Evolutionary conservation across 1,284 basidiomycete genomes (phyloP).

Genomic region (Boletus semigastroideus): DNA sequence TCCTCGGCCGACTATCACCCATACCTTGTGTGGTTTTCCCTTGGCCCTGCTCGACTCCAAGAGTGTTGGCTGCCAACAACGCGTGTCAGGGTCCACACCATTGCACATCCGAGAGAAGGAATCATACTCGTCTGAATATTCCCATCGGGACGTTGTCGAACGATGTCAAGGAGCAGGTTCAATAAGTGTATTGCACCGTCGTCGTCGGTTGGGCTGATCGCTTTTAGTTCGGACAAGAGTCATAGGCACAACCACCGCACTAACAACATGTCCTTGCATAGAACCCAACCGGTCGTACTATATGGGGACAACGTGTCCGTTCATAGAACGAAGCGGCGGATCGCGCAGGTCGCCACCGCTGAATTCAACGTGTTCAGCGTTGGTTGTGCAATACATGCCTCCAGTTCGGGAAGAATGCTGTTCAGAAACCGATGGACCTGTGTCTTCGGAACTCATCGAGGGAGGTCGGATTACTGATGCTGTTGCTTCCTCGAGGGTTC

Average conservation of each 20-base stretch:
- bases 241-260: conserved; percentile 7
- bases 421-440: too few species aligned
- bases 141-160: conserved; percentile 1
- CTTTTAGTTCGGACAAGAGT: conserved; percentile 13
- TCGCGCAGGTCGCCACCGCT: neutral
- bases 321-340: neutral
- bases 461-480: conserved; percentile 1
- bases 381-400: neutral
- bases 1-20: neutral
- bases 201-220: neutral
- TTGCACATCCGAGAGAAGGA: neutral
- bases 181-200: neutral
- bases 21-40: conserved; percentile 11
- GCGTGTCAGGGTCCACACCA: conserved; percentile 5
- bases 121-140: conserved; percentile 10
- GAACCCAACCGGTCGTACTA: neutral
- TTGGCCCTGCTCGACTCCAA: neutral
- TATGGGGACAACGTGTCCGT: neutral
- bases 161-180: neutral
- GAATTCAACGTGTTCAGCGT: conserved; percentile 1
- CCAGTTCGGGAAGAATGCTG: neutral
- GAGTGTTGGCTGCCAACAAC: conserved; percentile 6
- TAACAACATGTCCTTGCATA: conserved; percentile 5
- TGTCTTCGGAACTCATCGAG: too few species aligned
- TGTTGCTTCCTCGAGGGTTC: neutral